Base-by-base conservation (phyloP, 2,329 filamentous ascomycete species). In the Raffaelea ambrosiae region DNA sequence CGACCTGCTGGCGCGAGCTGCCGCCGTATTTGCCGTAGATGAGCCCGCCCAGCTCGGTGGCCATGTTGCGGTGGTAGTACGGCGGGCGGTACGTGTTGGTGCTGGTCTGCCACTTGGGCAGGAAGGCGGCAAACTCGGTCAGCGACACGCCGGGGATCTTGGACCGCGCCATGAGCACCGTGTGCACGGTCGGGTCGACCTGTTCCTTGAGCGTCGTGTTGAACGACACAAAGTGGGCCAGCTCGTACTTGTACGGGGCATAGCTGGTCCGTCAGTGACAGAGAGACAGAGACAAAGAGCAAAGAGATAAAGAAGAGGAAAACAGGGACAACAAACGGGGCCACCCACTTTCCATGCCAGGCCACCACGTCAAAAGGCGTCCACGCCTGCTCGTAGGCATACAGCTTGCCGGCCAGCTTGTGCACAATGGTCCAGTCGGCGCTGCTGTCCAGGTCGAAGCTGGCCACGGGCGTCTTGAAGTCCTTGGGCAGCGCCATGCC, bases 281-380 rank as follows among this genome's bases (percentile, higher is more conserved):
- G 26, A 29, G 26, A 7, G 26, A 29, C 7, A 7, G 26, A 29
- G 26, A 13, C 26, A 29, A 29, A 29, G 13, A 29, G 13, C 7
- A 29, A 29, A 29, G 13, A 29, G 13, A 29, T 7, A 29, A 29
- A 29, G 13, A 29, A 29, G 13, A 29, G 13, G 13, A 29, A 29
- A 29, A 29, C 7, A 29, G 13, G 13, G 13, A 29, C 7, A 29
- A 29, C 7, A 29, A 29, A 29, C 7, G 13, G 13, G 13, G 14
- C 7, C 8, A 38, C 35, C 5, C 35, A 38, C 8, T 38, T 38
- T 9, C 35, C 35, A 55, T 85, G 81, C 82, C 83, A 86, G 2
- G 80, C 82, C 0, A 85, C 51, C 1, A 52, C 82, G 54, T 86
- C 82, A 56, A 85, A 87, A 0, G 83, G 83, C 2, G 74, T 81